Evolutionary conservation across 495 filamentous ascomycete genomes (phyloP), one percentile per base, ranked within the genome.

Genomic region (Barbatosphaeria neglecta): DNA sequence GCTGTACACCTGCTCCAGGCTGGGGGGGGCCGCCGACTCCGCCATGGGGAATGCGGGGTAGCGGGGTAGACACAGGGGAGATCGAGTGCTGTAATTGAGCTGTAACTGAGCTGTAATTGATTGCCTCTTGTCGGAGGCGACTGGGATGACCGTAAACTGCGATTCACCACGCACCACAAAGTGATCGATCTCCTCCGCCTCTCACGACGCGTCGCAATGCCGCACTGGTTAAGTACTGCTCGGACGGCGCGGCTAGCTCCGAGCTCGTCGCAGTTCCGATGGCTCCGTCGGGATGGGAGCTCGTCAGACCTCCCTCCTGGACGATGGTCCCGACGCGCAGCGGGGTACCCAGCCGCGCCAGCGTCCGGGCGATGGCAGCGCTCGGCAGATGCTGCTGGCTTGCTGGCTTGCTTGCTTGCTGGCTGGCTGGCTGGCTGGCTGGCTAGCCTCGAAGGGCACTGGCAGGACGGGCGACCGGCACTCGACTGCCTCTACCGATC

Each of bases 1-100:
- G 33, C 56, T 65, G 41, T 66, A 44, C 10, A 41, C 20, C 22
- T 22, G 15, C 10, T 24, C 39, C 6, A 41, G 22, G 13, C 31
- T 35, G 13, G 31, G 31, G 11, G 31, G 31, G 16, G 31, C n/a
- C n/a, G n/a, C n/a, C n/a, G n/a, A n/a, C n/a, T n/a, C n/a, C n/a
- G n/a, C n/a, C 33, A 37, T 37, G 6, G 33, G 33, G 4, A 37
- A 11, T 37, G 33, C 6, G 11, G 33, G 33, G 15, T n/a, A n/a
- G 13, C 22, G 17, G 11, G 27, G 35, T 11, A 33, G 24, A n/a
- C 16, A 6, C 9, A 18, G 40, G 28, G 20, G 27, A n/a, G 15
- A 19, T 18, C 25, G 19, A 13, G 33, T 13, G n/a, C 5, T 43
- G 37, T 39, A 37, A 23, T 37, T 48, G 10, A 1, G 31, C 31